Percentiles rank a stretch among this genome's conserved stretches.
phyloP scores from a whole-genome alignment of 73 alveolate species.

The Paramecium biaurelia region DNA sequence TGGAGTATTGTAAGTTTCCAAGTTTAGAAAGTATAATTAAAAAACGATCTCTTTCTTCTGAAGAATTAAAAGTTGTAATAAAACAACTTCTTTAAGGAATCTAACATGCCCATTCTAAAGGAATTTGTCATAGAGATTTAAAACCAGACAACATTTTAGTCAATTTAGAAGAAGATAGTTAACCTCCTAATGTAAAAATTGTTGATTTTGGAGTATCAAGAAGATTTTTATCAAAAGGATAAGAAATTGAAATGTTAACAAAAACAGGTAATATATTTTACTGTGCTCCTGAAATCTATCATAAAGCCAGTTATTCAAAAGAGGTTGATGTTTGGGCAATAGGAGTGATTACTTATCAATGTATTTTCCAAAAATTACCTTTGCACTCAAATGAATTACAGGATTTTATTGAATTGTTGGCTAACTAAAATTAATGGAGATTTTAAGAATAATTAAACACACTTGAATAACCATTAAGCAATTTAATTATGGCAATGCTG shows the following conservation, averaged over 20 bases:
- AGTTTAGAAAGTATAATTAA: conserved; percentile 36
- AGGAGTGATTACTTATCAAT: neutral
- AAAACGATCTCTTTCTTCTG: neutral
- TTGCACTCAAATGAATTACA: neutral
- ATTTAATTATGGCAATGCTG: conserved; percentile 13
- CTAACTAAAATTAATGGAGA: neutral
- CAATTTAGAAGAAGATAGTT: neutral
- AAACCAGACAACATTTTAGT: conserved; percentile 60
- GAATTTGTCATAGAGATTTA: conserved; percentile 64
- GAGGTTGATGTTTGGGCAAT: conserved; percentile 48
- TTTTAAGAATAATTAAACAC: neutral
- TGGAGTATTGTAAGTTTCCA: conserved; percentile 56
- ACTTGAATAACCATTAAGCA: neutral
- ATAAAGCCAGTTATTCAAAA: neutral
- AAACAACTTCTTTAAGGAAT: conserved; percentile 35
- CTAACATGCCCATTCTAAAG: conserved; percentile 49
- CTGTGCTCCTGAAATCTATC: conserved; percentile 53
- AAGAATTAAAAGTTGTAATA: neutral
- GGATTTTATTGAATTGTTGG: neutral
- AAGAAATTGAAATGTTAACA: neutral
- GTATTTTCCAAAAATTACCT: neutral
- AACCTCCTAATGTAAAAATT: neutral
- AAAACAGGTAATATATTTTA: conserved; percentile 27
- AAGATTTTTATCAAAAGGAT: conserved; percentile 11
- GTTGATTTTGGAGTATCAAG: conserved; percentile 51